Evolutionary conservation across 2,329 filamentous ascomycete species (phyloP).

Genomic region (Zymoseptoria crescenta): DNA sequence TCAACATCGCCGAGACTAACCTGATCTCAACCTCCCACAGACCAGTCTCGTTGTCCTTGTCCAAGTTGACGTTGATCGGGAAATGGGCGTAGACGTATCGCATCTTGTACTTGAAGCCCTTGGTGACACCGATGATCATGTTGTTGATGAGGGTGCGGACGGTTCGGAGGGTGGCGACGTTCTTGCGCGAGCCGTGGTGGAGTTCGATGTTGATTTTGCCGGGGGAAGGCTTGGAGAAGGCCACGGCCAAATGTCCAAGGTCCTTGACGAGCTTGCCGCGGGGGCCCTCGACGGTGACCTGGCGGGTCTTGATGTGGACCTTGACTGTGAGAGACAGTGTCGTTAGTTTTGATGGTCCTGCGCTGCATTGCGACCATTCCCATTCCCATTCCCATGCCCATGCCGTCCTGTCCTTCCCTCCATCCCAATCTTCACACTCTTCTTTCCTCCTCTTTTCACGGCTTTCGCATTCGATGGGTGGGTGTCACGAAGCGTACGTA

Average conservation of each 20-base stretch:
- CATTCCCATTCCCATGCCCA: background rate
- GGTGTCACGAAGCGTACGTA: constrained; percentile 49
- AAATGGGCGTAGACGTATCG: constrained; percentile 99
- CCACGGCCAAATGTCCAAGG: constrained; percentile 91
- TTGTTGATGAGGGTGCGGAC: constrained; percentile 98
- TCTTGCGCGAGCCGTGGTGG: constrained; percentile 97
- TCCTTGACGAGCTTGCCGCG: constrained; percentile 97
- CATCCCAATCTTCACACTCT: background rate
- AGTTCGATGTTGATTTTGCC: constrained; percentile 91
- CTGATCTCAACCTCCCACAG: constrained; percentile 92
- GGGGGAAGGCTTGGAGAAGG: constrained; percentile 82
- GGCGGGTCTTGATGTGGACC: constrained; percentile 92
- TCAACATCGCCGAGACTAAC: constrained; percentile 46
- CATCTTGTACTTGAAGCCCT: constrained; percentile 99
- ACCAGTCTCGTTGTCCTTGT: constrained; percentile 89
- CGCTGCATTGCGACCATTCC: background rate
- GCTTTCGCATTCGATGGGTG: constrained; percentile 2
- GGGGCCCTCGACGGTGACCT: constrained; percentile 95
- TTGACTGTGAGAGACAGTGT: constrained; percentile 60
- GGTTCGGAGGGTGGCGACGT: constrained; percentile 93
- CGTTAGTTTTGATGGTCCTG: constrained; percentile 13
- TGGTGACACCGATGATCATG: constrained; percentile 95
- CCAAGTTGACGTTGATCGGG: constrained; percentile 99
- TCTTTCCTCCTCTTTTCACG: background rate
- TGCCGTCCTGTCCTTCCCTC: background rate